A percentile compares a stretch with the other conserved stretches of the same genome.
Conservation (phyloP, 805 yeast genomes). For the Martiniozyma abietophila region DNA sequence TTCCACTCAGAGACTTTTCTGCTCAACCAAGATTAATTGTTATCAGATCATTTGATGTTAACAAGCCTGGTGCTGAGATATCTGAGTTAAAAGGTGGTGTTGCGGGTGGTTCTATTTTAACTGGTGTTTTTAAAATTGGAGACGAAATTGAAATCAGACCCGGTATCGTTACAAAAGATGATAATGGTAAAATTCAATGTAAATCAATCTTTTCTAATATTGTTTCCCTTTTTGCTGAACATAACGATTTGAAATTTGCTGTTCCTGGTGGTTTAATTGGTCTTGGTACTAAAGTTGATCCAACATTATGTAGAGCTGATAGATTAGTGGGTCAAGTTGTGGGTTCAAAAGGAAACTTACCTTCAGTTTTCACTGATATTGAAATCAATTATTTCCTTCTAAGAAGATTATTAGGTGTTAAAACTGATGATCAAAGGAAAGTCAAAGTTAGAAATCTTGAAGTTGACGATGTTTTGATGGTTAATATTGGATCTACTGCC, state of each 20-base stretch:
- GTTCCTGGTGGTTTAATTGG: constrained; percentile 99
- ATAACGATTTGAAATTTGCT: constrained; percentile 95
- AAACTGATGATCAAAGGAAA: constrained; percentile 94
- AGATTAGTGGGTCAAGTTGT: constrained; percentile 98
- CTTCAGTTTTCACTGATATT: constrained; percentile 92
- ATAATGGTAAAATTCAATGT: constrained; percentile 80
- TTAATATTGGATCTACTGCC: constrained; percentile 97
- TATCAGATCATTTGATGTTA: constrained; percentile 96
- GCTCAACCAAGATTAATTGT: constrained; percentile 94
- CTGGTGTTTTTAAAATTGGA: constrained; percentile 94
- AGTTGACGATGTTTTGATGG: constrained; percentile 95
- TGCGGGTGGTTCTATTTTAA: constrained; percentile 97
- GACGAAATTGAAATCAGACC: constrained; percentile 99
- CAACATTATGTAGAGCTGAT: constrained; percentile 98
- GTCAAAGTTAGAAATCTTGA: constrained; percentile 94
- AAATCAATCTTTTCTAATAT: constrained; percentile 92
- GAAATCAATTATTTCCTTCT: constrained; percentile 95
- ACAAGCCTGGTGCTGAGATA: constrained; percentile 97
- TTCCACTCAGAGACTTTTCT: constrained; percentile 89
- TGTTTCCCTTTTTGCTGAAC: constrained; percentile 92
- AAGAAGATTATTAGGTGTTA: constrained; percentile 96
- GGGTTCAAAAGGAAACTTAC: constrained; percentile 94
- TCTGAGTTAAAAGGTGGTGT: constrained; percentile 98
- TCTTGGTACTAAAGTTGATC: constrained; percentile 98
- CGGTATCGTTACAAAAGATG: constrained; percentile 96